Percentiles rank a stretch among this genome's conserved stretches.
Conservation (phyloP, 1,284 basidiomycete species). For the Chondrostereum purpureum region DNA sequence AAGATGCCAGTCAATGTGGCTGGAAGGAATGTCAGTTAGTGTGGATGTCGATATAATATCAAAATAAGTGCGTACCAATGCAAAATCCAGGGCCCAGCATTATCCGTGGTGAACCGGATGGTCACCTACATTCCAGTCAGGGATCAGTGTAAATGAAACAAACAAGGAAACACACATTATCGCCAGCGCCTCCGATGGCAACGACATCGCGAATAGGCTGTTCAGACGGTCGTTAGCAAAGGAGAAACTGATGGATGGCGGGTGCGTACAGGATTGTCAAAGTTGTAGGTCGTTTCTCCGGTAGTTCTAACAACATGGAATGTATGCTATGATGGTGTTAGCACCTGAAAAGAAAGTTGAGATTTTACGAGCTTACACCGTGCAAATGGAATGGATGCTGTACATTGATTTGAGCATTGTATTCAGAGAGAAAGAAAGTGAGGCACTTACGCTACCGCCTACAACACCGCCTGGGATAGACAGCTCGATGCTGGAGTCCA, state of each 20-base stretch:
- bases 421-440: not conserved
- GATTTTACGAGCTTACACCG: not conserved
- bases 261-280: constrained; percentile 19
- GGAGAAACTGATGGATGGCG: constrained; percentile 3
- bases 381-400: too few species aligned
- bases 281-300: not conserved
- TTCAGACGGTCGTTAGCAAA: not conserved
- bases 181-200: constrained; percentile 18
- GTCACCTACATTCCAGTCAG: constrained; percentile 14
- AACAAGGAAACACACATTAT: constrained; percentile 12
- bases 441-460: too few species aligned
- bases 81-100: constrained; percentile 35
- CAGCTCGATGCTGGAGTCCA: constrained; percentile 29
- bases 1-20: too few species aligned
- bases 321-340: constrained; percentile 21
- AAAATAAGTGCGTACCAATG: constrained; percentile 32
- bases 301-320: constrained; percentile 12
- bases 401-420: not conserved
- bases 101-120: constrained; percentile 30
- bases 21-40: too few species aligned
- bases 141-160: not conserved
- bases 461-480: constrained; percentile 14
- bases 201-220: constrained; percentile 24
- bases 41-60: too few species aligned
- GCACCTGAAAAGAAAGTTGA: not conserved